phyloP scores from a whole-genome alignment of 2,329 filamentous ascomycete genomes.

The Neopestalotiopsis sp. region DNA sequence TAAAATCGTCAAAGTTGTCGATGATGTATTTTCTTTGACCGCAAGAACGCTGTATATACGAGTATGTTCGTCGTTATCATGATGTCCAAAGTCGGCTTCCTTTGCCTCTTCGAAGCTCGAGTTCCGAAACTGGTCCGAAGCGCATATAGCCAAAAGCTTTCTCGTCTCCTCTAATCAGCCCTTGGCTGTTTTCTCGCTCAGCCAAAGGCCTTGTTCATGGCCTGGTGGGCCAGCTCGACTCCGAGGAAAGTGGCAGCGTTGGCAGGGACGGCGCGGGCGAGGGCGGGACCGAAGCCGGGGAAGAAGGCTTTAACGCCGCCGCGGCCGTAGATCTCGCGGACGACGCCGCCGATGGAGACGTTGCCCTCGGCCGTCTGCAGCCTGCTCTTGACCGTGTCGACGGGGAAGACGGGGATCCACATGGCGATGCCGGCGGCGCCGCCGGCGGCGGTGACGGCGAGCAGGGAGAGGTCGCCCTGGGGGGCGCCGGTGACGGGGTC shows the following conservation, averaged over 20 bases:
- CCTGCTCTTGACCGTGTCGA: constrained; percentile 94
- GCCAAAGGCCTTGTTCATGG: constrained; percentile 77
- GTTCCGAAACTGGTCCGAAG: not conserved
- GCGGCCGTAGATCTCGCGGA: constrained; percentile 80
- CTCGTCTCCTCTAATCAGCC: not conserved
- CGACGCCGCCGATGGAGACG: constrained; percentile 78
- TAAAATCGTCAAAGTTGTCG: not conserved
- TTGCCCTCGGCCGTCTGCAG: constrained; percentile 90
- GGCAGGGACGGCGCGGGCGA: constrained; percentile 91
- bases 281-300: constrained; percentile 90
- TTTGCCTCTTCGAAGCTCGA: not conserved
- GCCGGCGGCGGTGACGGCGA: constrained; percentile 84
- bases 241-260: constrained; percentile 95
- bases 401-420: constrained; percentile 98
- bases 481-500: constrained; percentile 75
- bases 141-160: not conserved
- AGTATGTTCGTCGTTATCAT: not conserved
- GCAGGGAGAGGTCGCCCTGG: constrained; percentile 77
- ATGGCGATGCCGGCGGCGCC: constrained; percentile 93
- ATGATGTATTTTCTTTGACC: not conserved
- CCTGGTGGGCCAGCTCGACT: constrained; percentile 82
- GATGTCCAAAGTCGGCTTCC: not conserved
- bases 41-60: not conserved
- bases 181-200: constrained; percentile 27
- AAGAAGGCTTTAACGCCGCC: constrained; percentile 94